Evolutionary conservation across 1,284 basidiomycete species (phyloP).

Genomic region (Cryptococcus floricola): DNA sequence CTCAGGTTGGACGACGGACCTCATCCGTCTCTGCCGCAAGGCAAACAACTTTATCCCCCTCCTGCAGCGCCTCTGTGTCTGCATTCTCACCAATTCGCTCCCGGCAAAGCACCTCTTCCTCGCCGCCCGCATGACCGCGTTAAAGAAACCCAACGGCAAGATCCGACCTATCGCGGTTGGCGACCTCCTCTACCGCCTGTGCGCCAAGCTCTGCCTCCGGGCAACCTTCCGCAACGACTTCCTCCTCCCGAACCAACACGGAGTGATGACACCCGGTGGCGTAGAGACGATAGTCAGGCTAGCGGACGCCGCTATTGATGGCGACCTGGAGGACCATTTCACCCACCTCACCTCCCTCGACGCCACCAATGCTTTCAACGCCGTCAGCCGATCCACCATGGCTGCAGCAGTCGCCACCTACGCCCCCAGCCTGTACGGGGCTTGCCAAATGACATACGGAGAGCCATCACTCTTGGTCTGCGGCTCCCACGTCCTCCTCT

Average conservation of each 20-base stretch:
- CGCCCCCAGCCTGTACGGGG: slow-evolving; percentile 9
- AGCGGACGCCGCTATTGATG: slow-evolving; percentile 6
- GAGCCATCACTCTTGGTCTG: slow-evolving; percentile 1
- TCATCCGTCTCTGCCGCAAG: no score
- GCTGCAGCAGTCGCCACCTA: background rate
- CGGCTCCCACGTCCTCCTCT: background rate
- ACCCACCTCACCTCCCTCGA: slow-evolving; percentile 12
- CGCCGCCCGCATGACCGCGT: no score
- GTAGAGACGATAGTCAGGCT: slow-evolving; percentile 27
- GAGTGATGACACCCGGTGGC: slow-evolving; percentile 18
- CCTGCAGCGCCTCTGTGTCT: no score
- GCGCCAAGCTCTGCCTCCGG: slow-evolving; percentile 8
- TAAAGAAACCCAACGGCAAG: background rate
- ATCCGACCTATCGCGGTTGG: slow-evolving; percentile 19
- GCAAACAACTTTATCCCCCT: no score
- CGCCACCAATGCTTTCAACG: slow-evolving; percentile 20
- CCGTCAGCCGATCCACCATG: slow-evolving; percentile 1
- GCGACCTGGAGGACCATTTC: background rate
- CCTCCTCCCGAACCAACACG: slow-evolving; percentile 18
- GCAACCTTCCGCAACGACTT: background rate
- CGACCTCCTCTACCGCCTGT: slow-evolving; percentile 14
- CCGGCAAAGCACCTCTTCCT: no score
- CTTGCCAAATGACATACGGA: slow-evolving; percentile 14
- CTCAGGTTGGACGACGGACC: no score
- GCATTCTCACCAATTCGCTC: no score